Base-by-base conservation (phyloP, 345 rosid genomes). In the Jatropha curcas region DNA sequence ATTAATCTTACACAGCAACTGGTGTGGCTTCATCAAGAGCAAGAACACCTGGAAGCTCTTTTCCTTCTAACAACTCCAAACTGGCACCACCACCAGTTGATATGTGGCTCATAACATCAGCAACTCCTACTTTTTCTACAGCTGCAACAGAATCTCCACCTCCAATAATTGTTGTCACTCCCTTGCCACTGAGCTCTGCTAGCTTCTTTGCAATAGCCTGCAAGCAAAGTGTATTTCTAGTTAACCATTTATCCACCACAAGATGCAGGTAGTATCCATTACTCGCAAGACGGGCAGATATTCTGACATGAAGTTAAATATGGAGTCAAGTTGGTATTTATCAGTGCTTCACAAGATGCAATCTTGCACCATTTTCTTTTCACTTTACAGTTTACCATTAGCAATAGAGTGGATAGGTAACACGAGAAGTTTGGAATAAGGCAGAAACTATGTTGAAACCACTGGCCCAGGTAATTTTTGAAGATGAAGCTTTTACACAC, bases 151-250 rank as follows among this genome's bases (percentile, higher is more conserved):
- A 91, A 81, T 91, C 97, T 71, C 97, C 97, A 57, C 97, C 97
- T 68, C 97, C 94, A 34, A 91, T 91, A 72, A 91, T 89, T 50
- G 97, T 91, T 14, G 97, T 89, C 35, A 89, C 97, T 43, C 91
- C 94, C 85, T 86, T 85, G 76, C 87, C 84, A 43, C 97, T 91
- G 11, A 91, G 86, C 28, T 88, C 97, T 1, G 97, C 97, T 51
- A 94, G 93, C 89, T 94, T 90, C 91, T 89, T 94, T 60, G 98
- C 97, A 48, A 94, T 43, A 24, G 98, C 78, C 98, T 94, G 87
- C 69, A 73, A 65, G 7, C 55, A 73, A 68, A 39, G 41, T n/a
- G 30, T 45, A 55, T 56, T 28, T 51, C 28, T 51, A 63, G 52
- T 16, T 75, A 66, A 74, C 9, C 72, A 58, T 57, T 25, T 1